Conservation (phyloP, 2,329 filamentous ascomycete genomes). For the Trichoderma brevicompactum region DNA sequence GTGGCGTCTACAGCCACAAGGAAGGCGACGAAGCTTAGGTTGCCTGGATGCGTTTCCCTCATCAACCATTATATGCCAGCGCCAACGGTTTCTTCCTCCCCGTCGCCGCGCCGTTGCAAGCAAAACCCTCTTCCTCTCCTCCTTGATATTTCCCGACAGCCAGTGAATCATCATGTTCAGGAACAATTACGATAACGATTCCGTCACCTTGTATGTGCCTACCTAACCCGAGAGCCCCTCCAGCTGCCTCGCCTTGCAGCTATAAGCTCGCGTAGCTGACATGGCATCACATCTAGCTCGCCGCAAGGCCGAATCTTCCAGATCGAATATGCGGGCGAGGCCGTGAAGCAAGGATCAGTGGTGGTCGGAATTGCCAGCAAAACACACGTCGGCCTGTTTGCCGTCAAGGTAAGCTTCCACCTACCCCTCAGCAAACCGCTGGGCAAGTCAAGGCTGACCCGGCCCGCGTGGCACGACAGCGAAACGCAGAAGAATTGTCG, state of each 20-base stretch:
- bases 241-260: neutral
- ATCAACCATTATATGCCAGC: slow-evolving; percentile 10
- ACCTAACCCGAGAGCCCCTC: slow-evolving; percentile 24
- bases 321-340: slow-evolving; percentile 98
- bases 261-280: slow-evolving; percentile 32
- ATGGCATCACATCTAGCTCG: slow-evolving; percentile 65
- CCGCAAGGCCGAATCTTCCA: slow-evolving; percentile 99
- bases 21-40: slow-evolving; percentile 46
- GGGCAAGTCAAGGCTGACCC: slow-evolving; percentile 18
- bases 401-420: slow-evolving; percentile 75
- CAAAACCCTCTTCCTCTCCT: neutral
- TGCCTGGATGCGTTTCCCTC: slow-evolving; percentile 39
- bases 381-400: slow-evolving; percentile 93
- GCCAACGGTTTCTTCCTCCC: slow-evolving; percentile 20
- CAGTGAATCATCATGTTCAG: slow-evolving; percentile 77
- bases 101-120: slow-evolving; percentile 26
- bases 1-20: slow-evolving; percentile 28
- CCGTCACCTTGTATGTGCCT: slow-evolving; percentile 88
- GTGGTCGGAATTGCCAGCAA: slow-evolving; percentile 98
- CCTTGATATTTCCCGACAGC: slow-evolving; percentile 20
- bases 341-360: slow-evolving; percentile 98
- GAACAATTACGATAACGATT: slow-evolving; percentile 99
- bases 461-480: slow-evolving; percentile 56
- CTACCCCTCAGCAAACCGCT: slow-evolving; percentile 19
- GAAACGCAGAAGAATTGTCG: slow-evolving; percentile 98